Evolutionary conservation across 1,139 yeast species (phyloP), one percentile per base, ranked within the genome.

Genomic region (Candida frijolesensis): DNA sequence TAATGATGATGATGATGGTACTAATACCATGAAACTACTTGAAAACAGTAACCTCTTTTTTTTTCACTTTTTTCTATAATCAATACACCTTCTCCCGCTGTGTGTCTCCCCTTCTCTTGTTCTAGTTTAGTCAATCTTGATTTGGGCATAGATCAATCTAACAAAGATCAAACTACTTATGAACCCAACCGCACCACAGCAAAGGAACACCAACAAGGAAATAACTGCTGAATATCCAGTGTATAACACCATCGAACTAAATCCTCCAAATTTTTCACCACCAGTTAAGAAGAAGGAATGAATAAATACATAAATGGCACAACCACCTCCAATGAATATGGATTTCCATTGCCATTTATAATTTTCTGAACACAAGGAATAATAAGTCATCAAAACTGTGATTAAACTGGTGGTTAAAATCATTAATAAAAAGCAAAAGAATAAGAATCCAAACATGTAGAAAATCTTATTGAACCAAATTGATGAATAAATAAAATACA

Each of bases 321-420:
- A 87, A 27, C 97, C 96, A 47, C 97, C 98, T 29, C 97, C 95
- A 53, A 91, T 80, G 61, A 87, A 80, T 61, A 92, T 78, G 9
- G 96, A 83, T 67, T 92, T 85, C 99, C 99, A 94, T 65, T 91
- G 97, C 99, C 99, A 94, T 67, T 85, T 84, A 75, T 95, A 92
- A 68, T 94, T 89, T 66, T 94, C 99, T 43, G 91, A 77, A 65
- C 97, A 90, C 57, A 95, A 79, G 10, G 92, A 81, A 73, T 89
- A 88, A 70, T 94, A 94, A 38, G 89, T 83, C 74, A 91, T 80
- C 60, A 94, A 76, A 18, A 91, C 74, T 0, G 97, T 86, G 42
- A 91, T 91, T 56, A 94, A 78, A 16, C 89, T 79, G 7, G 97
- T 87, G 10, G 97, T 91, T 60, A 88, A 64, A 14, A 89, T 74